Conservation (phyloP, 2,329 filamentous ascomycete species). For the Didymella pinodella region DNA sequence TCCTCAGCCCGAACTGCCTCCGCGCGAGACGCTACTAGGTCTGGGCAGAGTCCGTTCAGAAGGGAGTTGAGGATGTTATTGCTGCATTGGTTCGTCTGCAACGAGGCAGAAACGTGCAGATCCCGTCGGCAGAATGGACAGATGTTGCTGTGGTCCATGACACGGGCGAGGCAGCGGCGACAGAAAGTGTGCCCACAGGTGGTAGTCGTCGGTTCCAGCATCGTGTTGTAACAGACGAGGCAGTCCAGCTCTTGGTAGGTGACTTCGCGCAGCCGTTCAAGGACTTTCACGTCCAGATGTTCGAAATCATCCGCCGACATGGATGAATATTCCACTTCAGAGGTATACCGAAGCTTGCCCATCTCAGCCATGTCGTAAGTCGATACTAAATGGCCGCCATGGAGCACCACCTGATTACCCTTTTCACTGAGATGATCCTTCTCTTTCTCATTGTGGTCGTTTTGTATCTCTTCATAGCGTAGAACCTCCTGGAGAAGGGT, state of each 20-base stretch:
- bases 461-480: constrained; percentile 43
- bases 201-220: constrained; percentile 83
- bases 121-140: constrained; percentile 82
- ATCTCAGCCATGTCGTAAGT: constrained; percentile 71
- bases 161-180: constrained; percentile 76
- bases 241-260: constrained; percentile 80
- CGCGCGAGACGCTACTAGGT: constrained; percentile 66
- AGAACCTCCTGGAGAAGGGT: constrained; percentile 54
- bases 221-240: constrained; percentile 83
- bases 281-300: constrained; percentile 58
- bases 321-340: constrained; percentile 62
- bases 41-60: constrained; percentile 72
- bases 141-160: constrained; percentile 77
- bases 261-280: constrained; percentile 67
- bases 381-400: constrained; percentile 68
- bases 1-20: constrained; percentile 66
- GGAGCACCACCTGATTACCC: constrained; percentile 54
- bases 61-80: constrained; percentile 72
- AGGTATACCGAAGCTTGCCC: constrained; percentile 65
- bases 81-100: constrained; percentile 57
- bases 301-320: constrained; percentile 51
- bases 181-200: constrained; percentile 91
- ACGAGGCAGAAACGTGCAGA: constrained; percentile 62
- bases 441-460: constrained; percentile 50
- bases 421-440: constrained; percentile 32